Conservation (phyloP, 306 rosid species). For the Quercus berberidifolia region DNA sequence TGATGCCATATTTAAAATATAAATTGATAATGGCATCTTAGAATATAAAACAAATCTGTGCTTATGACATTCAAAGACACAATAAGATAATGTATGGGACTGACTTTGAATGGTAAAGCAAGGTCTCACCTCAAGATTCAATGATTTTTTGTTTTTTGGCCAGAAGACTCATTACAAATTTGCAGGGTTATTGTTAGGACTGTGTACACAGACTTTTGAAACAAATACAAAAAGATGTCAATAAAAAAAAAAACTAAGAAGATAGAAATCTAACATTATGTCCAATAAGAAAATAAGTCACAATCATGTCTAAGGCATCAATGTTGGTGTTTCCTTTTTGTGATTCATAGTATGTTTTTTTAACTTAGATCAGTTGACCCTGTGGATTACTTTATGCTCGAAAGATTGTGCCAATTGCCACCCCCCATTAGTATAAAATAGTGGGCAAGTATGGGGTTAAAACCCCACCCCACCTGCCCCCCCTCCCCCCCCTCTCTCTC, state of each 20-base stretch:
- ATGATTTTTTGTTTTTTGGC: not conserved
- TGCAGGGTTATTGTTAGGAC: not conserved
- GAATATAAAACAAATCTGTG: not conserved
- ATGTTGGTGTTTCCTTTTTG: not conserved
- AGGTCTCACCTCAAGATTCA: not conserved
- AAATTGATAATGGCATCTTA: too few species aligned
- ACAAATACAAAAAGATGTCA: not conserved
- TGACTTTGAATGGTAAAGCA: not conserved
- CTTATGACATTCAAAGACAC: not conserved
- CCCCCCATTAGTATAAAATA: too few species aligned
- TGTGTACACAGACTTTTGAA: not conserved
- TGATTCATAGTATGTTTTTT: not conserved
- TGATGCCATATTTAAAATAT: too few species aligned
- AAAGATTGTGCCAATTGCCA: not conserved
- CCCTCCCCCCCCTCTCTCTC: too few species aligned
- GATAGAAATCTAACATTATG: not conserved
- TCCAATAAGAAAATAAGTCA: not conserved
- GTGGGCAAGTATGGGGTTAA: too few species aligned
- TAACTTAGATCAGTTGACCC: not conserved
- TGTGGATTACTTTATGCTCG: not conserved
- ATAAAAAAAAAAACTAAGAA: not conserved
- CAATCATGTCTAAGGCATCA: too few species aligned
- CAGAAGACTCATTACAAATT: not conserved
- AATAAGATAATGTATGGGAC: not conserved
- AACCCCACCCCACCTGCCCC: too few species aligned